Evolutionary conservation across 495 filamentous ascomycete species (phyloP), one percentile per base, ranked within the genome.

Genomic region (Astrothelium macrocarpum): DNA sequence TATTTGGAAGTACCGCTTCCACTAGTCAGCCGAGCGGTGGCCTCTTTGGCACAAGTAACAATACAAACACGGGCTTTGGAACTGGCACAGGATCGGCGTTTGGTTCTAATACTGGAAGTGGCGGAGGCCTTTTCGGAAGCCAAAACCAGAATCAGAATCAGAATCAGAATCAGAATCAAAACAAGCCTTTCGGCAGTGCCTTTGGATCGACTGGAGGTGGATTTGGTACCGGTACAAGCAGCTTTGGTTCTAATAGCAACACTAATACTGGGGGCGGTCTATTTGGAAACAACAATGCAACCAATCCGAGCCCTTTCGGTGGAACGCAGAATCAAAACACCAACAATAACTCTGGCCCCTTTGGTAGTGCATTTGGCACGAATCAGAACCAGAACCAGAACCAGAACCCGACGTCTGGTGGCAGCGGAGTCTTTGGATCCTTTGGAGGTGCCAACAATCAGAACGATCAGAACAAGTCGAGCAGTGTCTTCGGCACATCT

Each of bases 401-500:
- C 26, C 67, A 77, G 64, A 71, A 78, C 59, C 76, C 73, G 61
- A 23, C 58, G 9, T 58, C 53, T 11, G 62, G 61, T 32, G 59
- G 28, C 39, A 59, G 59, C 12, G 59, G 45, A n/a, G 59, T 58
- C 59, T 71, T 71, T 36, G 65, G 65, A 59, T 31, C 34, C n/a
- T 60, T 64, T 28, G 76, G 76, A n/a, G 70, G 66, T 29, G 61
- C 63, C 42, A 77, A 75, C 64, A 74, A 70, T 53, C 76, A 72
- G 59, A 74, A 75, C 59, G 81, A 83, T 66, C 79, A 78, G 65
- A 81, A 79, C 62, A 82, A 84, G 59, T 80, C 85, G 14, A 80
- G 77, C 9, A 80, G 85, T 59, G 71, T 89, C 3, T 90, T 90
- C 69, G 84, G 83, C n/a, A 77, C 67, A 60, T 75, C 73, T 10